Base-by-base conservation (phyloP, 2,329 filamentous ascomycete genomes). In the Blastomyces gilchristii region DNA sequence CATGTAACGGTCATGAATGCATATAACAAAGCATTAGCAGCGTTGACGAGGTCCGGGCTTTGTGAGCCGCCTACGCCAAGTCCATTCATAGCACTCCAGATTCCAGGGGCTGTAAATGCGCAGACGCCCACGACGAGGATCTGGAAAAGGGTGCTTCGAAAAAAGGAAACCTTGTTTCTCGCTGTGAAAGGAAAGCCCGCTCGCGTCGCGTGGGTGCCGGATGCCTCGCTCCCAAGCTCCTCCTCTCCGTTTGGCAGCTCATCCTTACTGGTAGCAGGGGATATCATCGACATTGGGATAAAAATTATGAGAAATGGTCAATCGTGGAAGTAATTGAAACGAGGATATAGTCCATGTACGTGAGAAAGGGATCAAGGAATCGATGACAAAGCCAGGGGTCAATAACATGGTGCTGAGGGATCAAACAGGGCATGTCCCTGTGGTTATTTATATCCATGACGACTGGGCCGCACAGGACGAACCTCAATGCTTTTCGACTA, bases 1-100 rank as follows among this genome's bases (percentile, higher is more conserved):
- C 83, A 78, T 61, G 84, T 60, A 72, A 70, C 16, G 62, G 64
- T 54, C 70, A 66, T 90, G 8, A 90, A 79, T 57, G 85, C 85
- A 70, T 90, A 90, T 0, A 87, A 89, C 49, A 90, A 72, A 0
- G 87, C 84, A 67, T 91, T 91, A 16, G 86, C 87, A 0, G 84
- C 81, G 68, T 89, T 90, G 59, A 90, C 84, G 1, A 90, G 79
- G 68, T 85, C 81, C 0, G 87, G 87, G 9, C 81, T 80, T 66
- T 85, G 80, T 39, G 83, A 80, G 2, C 88, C 88, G 58, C 87
- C 88, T 0, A 86, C 88, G 11, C 87, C 87, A 0, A 90, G 80
- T 0, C 82, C 85, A 75, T 89, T 90, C 86, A 90, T 88, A 8
- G 86, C 86, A 14, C 80, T 82, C 87, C 87, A 90, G 65, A 90